Percentiles rank a stretch among this genome's conserved stretches.
Conservation (phyloP, 176 grass and related monocot genomes). For the Raddia guianensis region DNA sequence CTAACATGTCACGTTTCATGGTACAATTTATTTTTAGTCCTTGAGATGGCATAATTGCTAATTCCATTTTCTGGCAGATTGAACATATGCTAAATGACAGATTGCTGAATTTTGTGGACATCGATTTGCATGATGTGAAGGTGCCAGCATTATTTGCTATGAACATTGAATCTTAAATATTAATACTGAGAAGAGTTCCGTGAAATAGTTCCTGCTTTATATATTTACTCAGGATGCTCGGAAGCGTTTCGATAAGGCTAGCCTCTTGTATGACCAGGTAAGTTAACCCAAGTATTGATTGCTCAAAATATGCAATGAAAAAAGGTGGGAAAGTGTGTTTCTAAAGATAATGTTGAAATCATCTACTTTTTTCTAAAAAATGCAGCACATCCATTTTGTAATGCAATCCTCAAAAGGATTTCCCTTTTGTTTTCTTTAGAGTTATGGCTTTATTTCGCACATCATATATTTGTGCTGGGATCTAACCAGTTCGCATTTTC, state of each 20-base stretch:
- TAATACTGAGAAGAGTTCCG: constrained; percentile 27
- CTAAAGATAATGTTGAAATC: neutral
- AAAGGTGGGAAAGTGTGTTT: neutral
- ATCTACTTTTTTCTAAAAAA: neutral
- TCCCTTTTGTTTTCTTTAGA: constrained; percentile 1
- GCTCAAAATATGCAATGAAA: neutral
- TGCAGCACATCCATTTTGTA: neutral
- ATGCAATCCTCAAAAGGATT: neutral
- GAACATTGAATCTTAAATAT: constrained; percentile 20
- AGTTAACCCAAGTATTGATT: constrained; percentile 32
- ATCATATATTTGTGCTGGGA: constrained; percentile 24
- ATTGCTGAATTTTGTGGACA: constrained; percentile 88
- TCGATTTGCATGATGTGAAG: constrained; percentile 96
- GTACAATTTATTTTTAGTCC: neutral
- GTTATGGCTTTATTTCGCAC: neutral
- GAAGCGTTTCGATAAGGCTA: constrained; percentile 93
- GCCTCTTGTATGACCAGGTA: constrained; percentile 90
- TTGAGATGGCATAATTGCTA: constrained; percentile 30
- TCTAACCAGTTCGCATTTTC: constrained; percentile 18
- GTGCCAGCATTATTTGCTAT: constrained; percentile 48
- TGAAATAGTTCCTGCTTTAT: constrained; percentile 37
- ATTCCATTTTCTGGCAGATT: constrained; percentile 57
- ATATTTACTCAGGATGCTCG: constrained; percentile 69
- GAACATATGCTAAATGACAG: constrained; percentile 95
- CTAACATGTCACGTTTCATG: constrained; percentile 28